A percentile compares a stretch with the other conserved stretches of the same genome.
Evolutionary conservation across 2,329 filamentous ascomycete genomes (phyloP).

Genomic region (Alternaria gansuensis): DNA sequence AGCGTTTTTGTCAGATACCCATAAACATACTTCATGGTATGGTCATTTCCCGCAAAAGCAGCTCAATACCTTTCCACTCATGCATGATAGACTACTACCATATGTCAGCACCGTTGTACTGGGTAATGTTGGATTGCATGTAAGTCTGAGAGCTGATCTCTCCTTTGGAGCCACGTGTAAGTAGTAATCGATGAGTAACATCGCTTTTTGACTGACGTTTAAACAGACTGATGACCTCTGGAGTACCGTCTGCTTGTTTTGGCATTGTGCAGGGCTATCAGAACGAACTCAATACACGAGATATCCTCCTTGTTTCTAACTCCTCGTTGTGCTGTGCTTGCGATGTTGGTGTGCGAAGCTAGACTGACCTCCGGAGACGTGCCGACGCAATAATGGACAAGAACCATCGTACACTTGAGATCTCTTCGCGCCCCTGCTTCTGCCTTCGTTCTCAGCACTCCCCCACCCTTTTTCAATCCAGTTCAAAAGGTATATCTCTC

Average conservation of each 20-base stretch:
- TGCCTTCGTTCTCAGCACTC: too few relatives aligned
- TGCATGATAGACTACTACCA: background rate
- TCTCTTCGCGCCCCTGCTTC: too few relatives aligned
- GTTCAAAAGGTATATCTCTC: too few relatives aligned
- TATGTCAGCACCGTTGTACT: background rate
- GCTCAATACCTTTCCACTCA: background rate
- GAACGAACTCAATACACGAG: too few relatives aligned
- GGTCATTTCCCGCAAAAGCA: background rate
- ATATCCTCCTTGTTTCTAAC: too few relatives aligned
- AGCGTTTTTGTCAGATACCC: background rate
- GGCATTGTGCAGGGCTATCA: too few relatives aligned
- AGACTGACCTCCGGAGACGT: too few relatives aligned
- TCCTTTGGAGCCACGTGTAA: background rate
- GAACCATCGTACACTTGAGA: too few relatives aligned
- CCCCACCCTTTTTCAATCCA: too few relatives aligned
- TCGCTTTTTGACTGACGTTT: background rate
- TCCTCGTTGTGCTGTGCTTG: too few relatives aligned
- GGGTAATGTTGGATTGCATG: background rate
- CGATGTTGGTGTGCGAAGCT: too few relatives aligned
- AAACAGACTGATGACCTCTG: background rate
- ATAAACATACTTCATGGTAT: background rate
- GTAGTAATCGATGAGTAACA: background rate
- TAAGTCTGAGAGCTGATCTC: background rate
- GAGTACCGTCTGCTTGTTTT: background rate
- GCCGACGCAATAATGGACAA: too few relatives aligned